Evolutionary conservation across 306 rosid species (phyloP).

Genomic region (Comarum palustre): DNA sequence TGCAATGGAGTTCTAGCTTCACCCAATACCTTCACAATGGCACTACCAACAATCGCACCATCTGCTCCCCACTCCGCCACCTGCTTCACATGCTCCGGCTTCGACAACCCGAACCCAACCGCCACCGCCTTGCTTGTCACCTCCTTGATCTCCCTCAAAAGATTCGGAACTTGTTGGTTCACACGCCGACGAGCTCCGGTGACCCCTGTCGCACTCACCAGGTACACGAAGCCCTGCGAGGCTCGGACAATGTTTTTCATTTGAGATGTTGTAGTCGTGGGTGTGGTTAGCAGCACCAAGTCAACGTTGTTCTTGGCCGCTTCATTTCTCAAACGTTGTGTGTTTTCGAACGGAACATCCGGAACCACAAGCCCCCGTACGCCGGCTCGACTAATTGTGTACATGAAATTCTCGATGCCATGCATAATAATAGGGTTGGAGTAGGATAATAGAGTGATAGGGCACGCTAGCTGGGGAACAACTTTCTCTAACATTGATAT

Average conservation of each 20-base stretch:
- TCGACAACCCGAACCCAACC: constrained; percentile 89
- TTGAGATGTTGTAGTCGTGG: constrained; percentile 60
- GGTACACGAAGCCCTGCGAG: constrained; percentile 74
- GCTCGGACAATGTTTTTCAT: constrained; percentile 78
- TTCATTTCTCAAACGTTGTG: constrained; percentile 56
- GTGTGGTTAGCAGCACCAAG: constrained; percentile 79
- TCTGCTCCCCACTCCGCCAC: constrained; percentile 89
- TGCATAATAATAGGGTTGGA: constrained; percentile 77
- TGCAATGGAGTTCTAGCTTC: constrained; percentile 72
- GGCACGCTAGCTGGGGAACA: constrained; percentile 73
- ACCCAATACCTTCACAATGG: constrained; percentile 72
- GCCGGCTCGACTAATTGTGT: constrained; percentile 49
- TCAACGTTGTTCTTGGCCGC: constrained; percentile 64
- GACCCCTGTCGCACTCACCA: constrained; percentile 81
- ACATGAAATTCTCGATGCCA: constrained; percentile 65
- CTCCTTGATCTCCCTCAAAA: constrained; percentile 65
- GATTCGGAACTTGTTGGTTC: constrained; percentile 50
- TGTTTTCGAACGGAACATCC: constrained; percentile 80
- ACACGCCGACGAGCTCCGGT: constrained; percentile 77
- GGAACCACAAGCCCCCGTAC: constrained; percentile 87
- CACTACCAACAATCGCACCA: constrained; percentile 90
- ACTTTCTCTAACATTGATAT: constrained; percentile 78
- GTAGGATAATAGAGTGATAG: constrained; percentile 69
- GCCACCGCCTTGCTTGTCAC: constrained; percentile 75
- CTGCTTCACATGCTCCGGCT: constrained; percentile 80